Evolutionary conservation across 148 eudicot species (phyloP), one percentile per base, ranked within the genome.

Genomic region (Hydrangea macrophylla): DNA sequence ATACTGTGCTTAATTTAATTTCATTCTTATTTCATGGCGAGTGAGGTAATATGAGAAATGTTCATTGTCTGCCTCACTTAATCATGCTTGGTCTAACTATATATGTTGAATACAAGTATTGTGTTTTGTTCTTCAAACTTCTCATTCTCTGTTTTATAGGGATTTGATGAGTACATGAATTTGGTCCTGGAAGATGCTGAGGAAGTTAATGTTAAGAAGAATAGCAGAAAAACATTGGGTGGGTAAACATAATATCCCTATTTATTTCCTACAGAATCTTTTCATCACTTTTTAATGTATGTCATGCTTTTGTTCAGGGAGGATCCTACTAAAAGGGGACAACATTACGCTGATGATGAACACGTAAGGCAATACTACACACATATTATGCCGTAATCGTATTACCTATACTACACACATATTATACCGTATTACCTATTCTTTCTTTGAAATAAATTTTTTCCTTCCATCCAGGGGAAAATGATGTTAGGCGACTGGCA

Each of bases 331-430:
- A 37, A 89, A 89, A 74, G 96, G 96, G 53, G 96, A 89, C 76
- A 89, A 89, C 55, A 89, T 89, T 58, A 89, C 96, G 27, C 81
- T 86, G 68, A 89, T 89, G 96, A 86, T 89, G 96, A 89, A 84
- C 63, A 64, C 91, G 88, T 84, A 79, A 45, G 88, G 71, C 17
- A 35, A 48, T 48, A 22, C 53, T 48, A 48, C 1, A 48, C 3
- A 15, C n/a, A n/a, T 8, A 4, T 35, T 35, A 3, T 35, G 39
- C 39, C 8, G 48, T 11, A 42, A 15, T 1, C 48, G 17, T 42
- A 3, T 42, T 42, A 42, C 44, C 0, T 18, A 42, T 3, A 42
- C 18, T 11, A 42, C 48, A 42, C 17, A 11, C 18, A 42, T 42
- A 15, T 48, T 15, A 48, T 22, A 17, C 5, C n/a, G n/a, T n/a